Percentiles rank a stretch among this genome's conserved stretches.
phyloP scores from a whole-genome alignment of 2,329 filamentous ascomycete genomes.

The Hypoxylon rubiginosum region DNA sequence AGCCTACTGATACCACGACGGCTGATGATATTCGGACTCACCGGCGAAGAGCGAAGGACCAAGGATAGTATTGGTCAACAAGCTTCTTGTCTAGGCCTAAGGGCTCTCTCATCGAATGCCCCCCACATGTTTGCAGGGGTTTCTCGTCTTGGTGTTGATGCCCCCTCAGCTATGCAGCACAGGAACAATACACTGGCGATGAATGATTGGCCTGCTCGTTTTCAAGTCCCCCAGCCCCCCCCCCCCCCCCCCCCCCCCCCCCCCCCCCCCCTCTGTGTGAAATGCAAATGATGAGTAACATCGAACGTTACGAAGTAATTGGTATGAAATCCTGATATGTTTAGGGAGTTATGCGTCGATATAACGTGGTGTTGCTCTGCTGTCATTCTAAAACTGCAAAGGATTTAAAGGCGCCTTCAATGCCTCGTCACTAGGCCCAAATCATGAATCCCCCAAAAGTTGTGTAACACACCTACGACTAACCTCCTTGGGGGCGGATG shows the following conservation, averaged over 20 bases:
- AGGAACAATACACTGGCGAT: conserved; percentile 1
- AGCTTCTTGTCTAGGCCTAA: not conserved
- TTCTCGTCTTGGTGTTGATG: no score
- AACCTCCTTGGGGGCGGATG: conserved; percentile 3
- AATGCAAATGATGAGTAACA: not conserved
- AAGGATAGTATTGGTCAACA: conserved; percentile 12
- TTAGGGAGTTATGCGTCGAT: not conserved
- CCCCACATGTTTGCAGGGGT: conserved; percentile 3
- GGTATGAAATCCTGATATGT: not conserved
- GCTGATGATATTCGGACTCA: conserved; percentile 16
- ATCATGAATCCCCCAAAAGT: conserved; percentile 3
- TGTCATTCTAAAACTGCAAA: conserved; percentile 9
- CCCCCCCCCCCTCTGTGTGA: conserved; percentile 10
- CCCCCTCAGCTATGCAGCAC: conserved; percentile 20
- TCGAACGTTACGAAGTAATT: not conserved
- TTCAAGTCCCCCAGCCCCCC: no score
- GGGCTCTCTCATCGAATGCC: not conserved
- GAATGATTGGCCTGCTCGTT: conserved; percentile 7
- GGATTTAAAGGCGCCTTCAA: not conserved
- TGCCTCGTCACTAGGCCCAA: no score
- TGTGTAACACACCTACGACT: conserved; percentile 2
- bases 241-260: no score
- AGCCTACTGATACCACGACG: conserved; percentile 7
- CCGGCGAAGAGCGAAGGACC: conserved; percentile 4
- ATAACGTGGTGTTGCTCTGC: not conserved